These are phyloP conservation scores for Vaccinium macrocarpon DNA, from an alignment of 148 eudicot species.

Conservation along the genomic window DNA sequence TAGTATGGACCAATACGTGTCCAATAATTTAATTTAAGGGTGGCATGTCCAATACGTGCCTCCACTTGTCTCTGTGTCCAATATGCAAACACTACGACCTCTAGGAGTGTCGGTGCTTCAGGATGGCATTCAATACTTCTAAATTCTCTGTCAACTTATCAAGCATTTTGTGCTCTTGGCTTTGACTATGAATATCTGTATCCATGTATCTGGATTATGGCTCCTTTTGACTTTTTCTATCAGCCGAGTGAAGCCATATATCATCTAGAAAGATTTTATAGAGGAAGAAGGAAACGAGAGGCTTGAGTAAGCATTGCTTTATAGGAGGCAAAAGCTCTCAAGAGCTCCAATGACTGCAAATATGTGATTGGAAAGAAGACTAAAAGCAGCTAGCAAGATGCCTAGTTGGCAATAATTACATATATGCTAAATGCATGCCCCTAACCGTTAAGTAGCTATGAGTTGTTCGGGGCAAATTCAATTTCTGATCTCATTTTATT, in stretches of 20 bases:
- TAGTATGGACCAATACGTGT: no score
- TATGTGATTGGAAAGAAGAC: background rate
- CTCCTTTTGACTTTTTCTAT: background rate
- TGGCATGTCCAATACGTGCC: no score
- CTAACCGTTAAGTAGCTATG: background rate
- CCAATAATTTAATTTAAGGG: no score
- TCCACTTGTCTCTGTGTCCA: no score
- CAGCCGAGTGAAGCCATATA: background rate
- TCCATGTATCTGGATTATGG: background rate
- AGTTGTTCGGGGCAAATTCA: background rate
- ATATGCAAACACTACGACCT: no score
- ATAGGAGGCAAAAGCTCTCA: background rate
- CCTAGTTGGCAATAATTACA: background rate
- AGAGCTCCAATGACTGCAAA: background rate
- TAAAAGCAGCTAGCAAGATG: background rate
- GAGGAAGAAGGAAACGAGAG: background rate
- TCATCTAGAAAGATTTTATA: background rate
- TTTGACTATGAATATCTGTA: background rate
- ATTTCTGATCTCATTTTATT: background rate
- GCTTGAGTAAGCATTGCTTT: background rate
- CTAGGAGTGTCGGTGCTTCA: no score
- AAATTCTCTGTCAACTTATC: background rate
- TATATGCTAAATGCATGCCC: background rate
- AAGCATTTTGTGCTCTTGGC: background rate
- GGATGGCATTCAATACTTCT: no score